Conservation (phyloP, 495 filamentous ascomycete species). For the Penicilliopsis zonata region DNA sequence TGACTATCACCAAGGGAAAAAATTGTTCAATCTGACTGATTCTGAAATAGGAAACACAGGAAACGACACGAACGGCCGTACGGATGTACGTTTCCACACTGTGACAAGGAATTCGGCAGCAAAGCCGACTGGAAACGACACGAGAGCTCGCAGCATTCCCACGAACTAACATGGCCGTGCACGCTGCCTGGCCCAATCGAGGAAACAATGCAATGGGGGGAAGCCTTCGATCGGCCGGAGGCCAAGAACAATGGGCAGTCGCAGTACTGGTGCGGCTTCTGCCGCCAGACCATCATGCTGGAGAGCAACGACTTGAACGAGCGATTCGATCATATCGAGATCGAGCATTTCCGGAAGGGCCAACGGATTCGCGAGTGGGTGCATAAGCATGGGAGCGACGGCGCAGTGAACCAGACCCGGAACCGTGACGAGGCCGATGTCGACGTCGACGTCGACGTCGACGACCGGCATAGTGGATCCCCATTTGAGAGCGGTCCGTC, state of each 20-base stretch:
- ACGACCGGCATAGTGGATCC: too few species aligned
- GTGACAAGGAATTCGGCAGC: slow-evolving; percentile 72
- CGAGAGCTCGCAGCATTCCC: slow-evolving; percentile 77
- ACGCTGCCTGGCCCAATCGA: slow-evolving; percentile 23
- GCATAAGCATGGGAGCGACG: too few species aligned
- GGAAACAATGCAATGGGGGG: slow-evolving; percentile 34
- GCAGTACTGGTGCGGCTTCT: slow-evolving; percentile 90
- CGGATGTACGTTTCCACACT: slow-evolving; percentile 68
- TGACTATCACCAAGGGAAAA: neutral
- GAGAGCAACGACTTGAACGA: slow-evolving; percentile 51
- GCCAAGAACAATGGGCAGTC: slow-evolving; percentile 45
- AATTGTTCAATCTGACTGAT: slow-evolving; percentile 10
- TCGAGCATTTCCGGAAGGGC: slow-evolving; percentile 52
- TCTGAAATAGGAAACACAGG: slow-evolving; percentile 58
- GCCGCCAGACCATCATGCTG: slow-evolving; percentile 44
- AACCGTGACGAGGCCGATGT: too few species aligned
- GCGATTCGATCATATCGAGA: slow-evolving; percentile 78
- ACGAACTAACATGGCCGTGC: slow-evolving; percentile 70
- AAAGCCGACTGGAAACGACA: slow-evolving; percentile 98
- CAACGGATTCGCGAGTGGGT: slow-evolving; percentile 38
- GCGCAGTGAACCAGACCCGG: too few species aligned
- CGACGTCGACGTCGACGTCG: too few species aligned
- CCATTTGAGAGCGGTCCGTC: too few species aligned
- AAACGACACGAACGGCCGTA: slow-evolving; percentile 83
- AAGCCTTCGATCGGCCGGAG: slow-evolving; percentile 48